Conservation (phyloP, 768 basidiomycete species). For the Suillus hirtellus region DNA sequence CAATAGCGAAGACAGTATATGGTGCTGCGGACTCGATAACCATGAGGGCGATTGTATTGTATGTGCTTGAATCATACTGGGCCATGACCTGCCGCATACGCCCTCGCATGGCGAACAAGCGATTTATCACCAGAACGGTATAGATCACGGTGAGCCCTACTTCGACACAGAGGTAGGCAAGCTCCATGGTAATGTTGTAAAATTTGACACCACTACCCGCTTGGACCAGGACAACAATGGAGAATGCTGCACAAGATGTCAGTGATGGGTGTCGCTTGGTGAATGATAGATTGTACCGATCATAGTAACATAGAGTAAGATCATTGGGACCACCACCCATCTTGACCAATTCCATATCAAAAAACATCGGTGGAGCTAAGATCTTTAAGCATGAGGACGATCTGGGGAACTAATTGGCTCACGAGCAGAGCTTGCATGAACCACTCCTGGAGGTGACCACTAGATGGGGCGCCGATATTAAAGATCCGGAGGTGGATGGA, state of each 20-base stretch:
- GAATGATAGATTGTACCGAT: slow-evolving; percentile 14
- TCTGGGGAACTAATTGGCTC: background rate
- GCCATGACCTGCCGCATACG: slow-evolving; percentile 18
- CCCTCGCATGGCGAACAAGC: slow-evolving; percentile 26
- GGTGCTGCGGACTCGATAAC: slow-evolving; percentile 32
- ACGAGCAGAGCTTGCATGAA: slow-evolving; percentile 2
- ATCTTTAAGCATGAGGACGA: background rate
- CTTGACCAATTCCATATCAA: slow-evolving; percentile 20
- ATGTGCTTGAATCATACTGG: slow-evolving; percentile 15
- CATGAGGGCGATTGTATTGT: slow-evolving; percentile 30
- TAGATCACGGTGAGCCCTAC: slow-evolving; percentile 33
- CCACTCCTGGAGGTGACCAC: slow-evolving; percentile 1
- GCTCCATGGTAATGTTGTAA: slow-evolving; percentile 26
- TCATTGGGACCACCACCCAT: slow-evolving; percentile 20
- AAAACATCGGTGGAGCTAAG: slow-evolving; percentile 17
- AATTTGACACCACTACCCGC: slow-evolving; percentile 19
- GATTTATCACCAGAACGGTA: slow-evolving; percentile 32
- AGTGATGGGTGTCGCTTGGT: background rate
- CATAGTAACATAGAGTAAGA: slow-evolving; percentile 16
- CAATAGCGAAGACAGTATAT: slow-evolving; percentile 23
- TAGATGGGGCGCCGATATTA: background rate
- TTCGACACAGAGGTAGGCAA: slow-evolving; percentile 33
- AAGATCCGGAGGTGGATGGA: background rate
- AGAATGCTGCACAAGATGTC: slow-evolving; percentile 12
- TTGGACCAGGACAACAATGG: slow-evolving; percentile 21